Conservation (phyloP, 768 basidiomycete species). For the Pleurotus sapidus region DNA sequence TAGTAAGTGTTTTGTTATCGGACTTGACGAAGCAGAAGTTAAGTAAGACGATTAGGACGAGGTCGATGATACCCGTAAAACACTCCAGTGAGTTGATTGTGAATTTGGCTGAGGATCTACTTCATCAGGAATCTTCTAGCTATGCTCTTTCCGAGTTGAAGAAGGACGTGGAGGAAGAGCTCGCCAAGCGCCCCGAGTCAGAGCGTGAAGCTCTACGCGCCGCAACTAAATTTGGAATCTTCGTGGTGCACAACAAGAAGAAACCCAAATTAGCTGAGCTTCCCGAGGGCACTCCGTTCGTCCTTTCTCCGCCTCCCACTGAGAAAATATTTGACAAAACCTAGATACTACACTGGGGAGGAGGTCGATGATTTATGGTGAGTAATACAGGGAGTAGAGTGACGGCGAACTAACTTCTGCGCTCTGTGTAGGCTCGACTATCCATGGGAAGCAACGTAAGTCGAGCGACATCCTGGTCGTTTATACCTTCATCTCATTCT, state of each 20-base stretch:
- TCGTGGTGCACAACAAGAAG: conserved; percentile 93
- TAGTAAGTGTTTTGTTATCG: conserved; percentile 46
- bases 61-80: conserved; percentile 86
- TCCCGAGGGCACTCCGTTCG: conserved; percentile 59
- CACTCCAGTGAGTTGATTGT: conserved; percentile 63
- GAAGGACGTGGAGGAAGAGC: conserved; percentile 80
- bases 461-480: conserved; percentile 4
- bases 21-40: too few species aligned
- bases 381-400: conserved; percentile 19
- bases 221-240: conserved; percentile 82
- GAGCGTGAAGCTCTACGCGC: conserved; percentile 66
- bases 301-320: not conserved
- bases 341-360: conserved; percentile 77
- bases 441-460: conserved; percentile 80
- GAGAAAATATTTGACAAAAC: not conserved
- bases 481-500: not conserved
- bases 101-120: not conserved
- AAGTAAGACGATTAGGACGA: conserved; percentile 56
- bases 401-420: too few species aligned
- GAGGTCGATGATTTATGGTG: conserved; percentile 75
- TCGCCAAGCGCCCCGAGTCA: conserved; percentile 60
- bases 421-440: conserved; percentile 64
- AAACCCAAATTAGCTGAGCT: conserved; percentile 82
- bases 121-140: conserved; percentile 32
- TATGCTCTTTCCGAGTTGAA: conserved; percentile 89